Base-by-base conservation (phyloP, 306 rosid genomes). In the Begonia fuchsioides region DNA sequence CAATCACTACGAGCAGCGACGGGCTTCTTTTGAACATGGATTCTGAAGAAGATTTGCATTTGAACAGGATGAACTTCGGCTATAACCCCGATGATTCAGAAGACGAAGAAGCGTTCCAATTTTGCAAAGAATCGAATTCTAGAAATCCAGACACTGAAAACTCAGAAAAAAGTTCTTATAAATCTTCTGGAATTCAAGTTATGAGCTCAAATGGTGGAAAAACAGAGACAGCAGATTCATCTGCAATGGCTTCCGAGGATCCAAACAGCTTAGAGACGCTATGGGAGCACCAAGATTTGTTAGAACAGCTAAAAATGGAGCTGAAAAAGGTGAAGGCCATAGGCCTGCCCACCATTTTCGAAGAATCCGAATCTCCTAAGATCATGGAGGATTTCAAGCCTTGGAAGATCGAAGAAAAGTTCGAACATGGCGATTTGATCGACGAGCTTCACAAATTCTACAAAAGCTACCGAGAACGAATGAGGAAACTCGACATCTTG, bases 271-370 rank as follows among this genome's bases (percentile, higher is more conserved):
- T 90, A 49, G 98, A 90, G 50, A 61, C 79, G 2, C 56, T 79
- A 49, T 90, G 98, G 98, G 98, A 90, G 13, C 95, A 85, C 64
- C 98, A 90, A 38, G 95, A 90, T 10, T 68, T 90, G 62, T 51
- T 85, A n/a, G 96, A 85, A 58, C 96, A 92, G 50, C 43, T 92
- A 47, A 85, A 85, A 59, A 79, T 77, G 83, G 98, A 92, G 61
- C 59, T 92, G 69, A 85, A 77, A 63, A 92, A 75, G 67, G 98
- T 79, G 8, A 75, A 69, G 52, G 98, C 85, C 40, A 79, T 76
- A 3, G 96, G 95, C 20, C 57, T 92, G 32, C 92, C 95, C 7
- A 92, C 95, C 44, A 92, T 92, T 43, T 72, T 79, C 35, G 98
- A 92, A 64, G 94, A 92, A 56, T 79, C 98, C 4, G 93, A 92